Percentiles rank a stretch among this genome's conserved stretches.
These are phyloP conservation scores for Leishmania martiniquensis DNA, from an alignment of 208 protist species.

Conservation along the genomic window DNA sequence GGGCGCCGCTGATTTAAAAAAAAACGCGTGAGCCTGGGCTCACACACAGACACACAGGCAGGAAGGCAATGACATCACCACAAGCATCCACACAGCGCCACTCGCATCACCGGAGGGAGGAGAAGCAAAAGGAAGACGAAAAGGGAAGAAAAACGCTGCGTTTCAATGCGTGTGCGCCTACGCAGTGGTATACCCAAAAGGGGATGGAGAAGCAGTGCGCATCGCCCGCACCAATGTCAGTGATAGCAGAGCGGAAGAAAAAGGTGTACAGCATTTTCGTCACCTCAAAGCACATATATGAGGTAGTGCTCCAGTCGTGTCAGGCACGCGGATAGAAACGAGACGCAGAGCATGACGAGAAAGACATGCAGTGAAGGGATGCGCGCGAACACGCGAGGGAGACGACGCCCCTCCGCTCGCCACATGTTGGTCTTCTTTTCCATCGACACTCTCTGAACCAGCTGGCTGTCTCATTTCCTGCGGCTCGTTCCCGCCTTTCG, in stretches of 20 bases:
- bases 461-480: not conserved
- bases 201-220: not conserved
- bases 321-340: not conserved
- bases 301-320: not conserved
- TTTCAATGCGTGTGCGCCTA: not conserved
- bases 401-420: not conserved
- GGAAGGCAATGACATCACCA: not conserved
- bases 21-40: not conserved
- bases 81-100: not conserved
- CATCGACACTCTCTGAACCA: not conserved
- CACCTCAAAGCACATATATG: not conserved
- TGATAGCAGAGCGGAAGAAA: not conserved
- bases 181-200: not conserved
- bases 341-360: not conserved
- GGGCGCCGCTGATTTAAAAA: not conserved
- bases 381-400: not conserved
- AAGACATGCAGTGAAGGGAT: not conserved
- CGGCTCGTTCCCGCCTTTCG: not conserved
- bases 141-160: not conserved
- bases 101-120: not conserved
- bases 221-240: not conserved
- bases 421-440: too few species aligned
- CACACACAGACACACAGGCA: slow-evolving; percentile 4
- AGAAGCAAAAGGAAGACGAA: not conserved
- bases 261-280: not conserved